Base-by-base conservation (phyloP, 2,329 filamentous ascomycete genomes). In the Chrysoporthe austroafricana region DNA sequence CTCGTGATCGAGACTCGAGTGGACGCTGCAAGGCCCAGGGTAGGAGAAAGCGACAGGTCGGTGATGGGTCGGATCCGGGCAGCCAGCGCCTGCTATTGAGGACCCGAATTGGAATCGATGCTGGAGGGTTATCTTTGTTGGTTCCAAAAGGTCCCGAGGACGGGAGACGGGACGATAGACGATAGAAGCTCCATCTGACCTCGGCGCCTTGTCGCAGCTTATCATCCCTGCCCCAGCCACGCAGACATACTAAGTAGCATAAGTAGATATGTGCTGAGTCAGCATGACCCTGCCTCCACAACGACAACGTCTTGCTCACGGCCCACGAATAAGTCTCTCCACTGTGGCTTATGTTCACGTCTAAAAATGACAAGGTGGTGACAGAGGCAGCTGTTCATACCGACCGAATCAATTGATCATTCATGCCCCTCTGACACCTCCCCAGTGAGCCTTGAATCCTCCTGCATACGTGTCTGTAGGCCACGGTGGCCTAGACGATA, bases 41-140 rank as follows among this genome's bases (percentile, higher is more conserved):
- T 26, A 57, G 16, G 8, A 57, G 32, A 6, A 42, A 11, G 8
- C 3, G 9, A 54, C n/a, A 43, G n/a, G n/a, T 11, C 32, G 48
- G 18, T 16, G 36, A 5, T 11, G 13, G 18, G 16, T 54, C 46
- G 13, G 26, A 8, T 26, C 61, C 26, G 21, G 61, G n/a, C 61
- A 58, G 42, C 54, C 26, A 58, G 43, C 44, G 63, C 54, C 63
- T 32, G 39, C 48, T 60, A 69, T 69, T 69, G 63, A 69, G 46
- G 18, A 61, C 67, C 67, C 61, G 46, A 66, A 52, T 59, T 44
- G 67, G 67, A 63, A 60, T 43, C 42, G 54, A 42, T 64, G 42
- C 39, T 32, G 26, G 42, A 59, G 34, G 50, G 18, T 44, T 44
- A 54, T 48, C 63, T 65, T 65, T 65, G 56, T 66, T 66, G 54